These are phyloP conservation scores for Durusdinium trenchii DNA, from an alignment of 73 alveolate species.

Conservation along the genomic window DNA sequence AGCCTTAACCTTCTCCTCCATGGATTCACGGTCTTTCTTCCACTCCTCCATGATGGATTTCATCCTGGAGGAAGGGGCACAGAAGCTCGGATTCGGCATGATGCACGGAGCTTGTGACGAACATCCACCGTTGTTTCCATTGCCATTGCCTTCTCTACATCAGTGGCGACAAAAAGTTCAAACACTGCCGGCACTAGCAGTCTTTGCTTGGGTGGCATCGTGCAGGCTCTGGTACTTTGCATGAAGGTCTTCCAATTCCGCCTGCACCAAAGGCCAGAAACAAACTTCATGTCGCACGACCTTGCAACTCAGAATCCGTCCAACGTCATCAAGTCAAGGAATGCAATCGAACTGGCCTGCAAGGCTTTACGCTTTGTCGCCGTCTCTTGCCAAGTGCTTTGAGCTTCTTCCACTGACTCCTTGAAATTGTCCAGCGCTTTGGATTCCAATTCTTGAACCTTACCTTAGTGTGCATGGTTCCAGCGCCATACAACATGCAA, in stretches of 20 bases:
- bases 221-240: conserved; percentile 41
- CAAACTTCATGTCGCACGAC: neutral
- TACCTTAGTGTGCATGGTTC: neutral
- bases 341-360: conserved; percentile 23
- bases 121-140: too few species aligned
- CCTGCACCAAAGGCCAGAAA: neutral
- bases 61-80: conserved; percentile 44
- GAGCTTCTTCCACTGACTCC: conserved; percentile 44
- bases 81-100: too few species aligned
- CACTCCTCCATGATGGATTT: conserved; percentile 54
- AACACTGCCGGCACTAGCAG: too few species aligned
- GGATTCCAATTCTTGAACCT: conserved; percentile 50
- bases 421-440: conserved; percentile 38
- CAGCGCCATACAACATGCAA: neutral
- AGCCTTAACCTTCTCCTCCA: conserved; percentile 22
- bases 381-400: conserved; percentile 59
- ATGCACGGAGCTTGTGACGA: too few species aligned
- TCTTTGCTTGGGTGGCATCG: conserved; percentile 51
- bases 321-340: neutral
- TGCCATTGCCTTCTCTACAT: too few species aligned
- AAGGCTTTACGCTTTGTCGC: conserved; percentile 2
- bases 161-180: too few species aligned
- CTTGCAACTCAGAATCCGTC: neutral
- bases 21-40: conserved; percentile 9
- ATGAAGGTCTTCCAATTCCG: conserved; percentile 60